Evolutionary conservation across 306 rosid species (phyloP).

Genomic region (Trifolium repens): DNA sequence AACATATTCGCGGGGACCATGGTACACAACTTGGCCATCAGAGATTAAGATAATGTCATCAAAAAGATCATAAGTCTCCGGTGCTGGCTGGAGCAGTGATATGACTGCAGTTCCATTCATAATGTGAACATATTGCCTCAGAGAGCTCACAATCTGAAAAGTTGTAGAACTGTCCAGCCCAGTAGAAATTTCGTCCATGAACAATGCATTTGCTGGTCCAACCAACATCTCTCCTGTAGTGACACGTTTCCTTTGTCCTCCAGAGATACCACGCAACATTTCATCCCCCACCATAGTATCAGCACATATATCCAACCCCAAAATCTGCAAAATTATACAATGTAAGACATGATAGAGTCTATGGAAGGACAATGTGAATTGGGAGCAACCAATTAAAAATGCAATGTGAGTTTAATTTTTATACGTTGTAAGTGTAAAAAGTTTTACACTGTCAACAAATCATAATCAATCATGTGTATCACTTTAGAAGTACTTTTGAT

Average conservation of each 20-base stretch:
- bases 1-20: slow-evolving; percentile 62
- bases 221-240: slow-evolving; percentile 72
- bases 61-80: slow-evolving; percentile 64
- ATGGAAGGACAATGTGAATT: neutral
- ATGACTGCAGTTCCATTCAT: slow-evolving; percentile 57
- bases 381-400: neutral
- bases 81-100: slow-evolving; percentile 69
- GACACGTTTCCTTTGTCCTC: slow-evolving; percentile 83
- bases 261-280: slow-evolving; percentile 84
- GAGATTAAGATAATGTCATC: slow-evolving; percentile 66
- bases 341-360: neutral
- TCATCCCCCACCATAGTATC: slow-evolving; percentile 56
- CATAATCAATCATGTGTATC: neutral
- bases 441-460: neutral
- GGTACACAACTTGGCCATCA: slow-evolving; percentile 62
- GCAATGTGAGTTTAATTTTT: neutral
- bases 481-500: neutral
- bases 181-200: slow-evolving; percentile 72
- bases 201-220: slow-evolving; percentile 60
- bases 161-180: slow-evolving; percentile 74
- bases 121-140: slow-evolving; percentile 55
- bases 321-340: slow-evolving; percentile 51
- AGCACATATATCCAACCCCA: slow-evolving; percentile 79
- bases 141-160: slow-evolving; percentile 58
- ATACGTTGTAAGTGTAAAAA: neutral